Base-by-base conservation (phyloP, 192 early-diverging fungal species). In the Chytriomyces confervae region DNA sequence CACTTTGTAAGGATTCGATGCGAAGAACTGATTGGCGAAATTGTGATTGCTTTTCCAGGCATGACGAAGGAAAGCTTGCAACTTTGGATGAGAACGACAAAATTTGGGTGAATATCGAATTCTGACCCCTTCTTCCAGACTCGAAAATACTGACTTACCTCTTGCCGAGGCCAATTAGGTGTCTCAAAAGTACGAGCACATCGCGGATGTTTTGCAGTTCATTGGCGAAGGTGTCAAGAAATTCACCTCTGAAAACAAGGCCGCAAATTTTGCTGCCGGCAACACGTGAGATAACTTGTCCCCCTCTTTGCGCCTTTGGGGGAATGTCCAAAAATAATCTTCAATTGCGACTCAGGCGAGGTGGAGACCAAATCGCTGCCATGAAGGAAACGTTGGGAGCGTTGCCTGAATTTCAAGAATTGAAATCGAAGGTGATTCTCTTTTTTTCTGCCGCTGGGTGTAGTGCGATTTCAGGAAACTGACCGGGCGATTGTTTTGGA, bases 361-460 rank as follows among this genome's bases (percentile, higher is more conserved):
- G 69, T 13, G 36, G 36, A 57, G 77, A 79, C 50, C 53, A 88
- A 36, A 80, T 88, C 51, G 27, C 86, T 48, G 85, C 88, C 45
- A 86, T 96, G 88, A 94, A 95, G 74, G 93, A 93, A 51, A 88
- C 92, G 60, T 81, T 96, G 69, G 86, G 86, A 23, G 90, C 93
- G n/a, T 72, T 96, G 16, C 93, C 93, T 23, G 89, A 95, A 77
- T 96, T 88, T 77, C 91, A 92, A 76, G 91, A 93, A 57, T 86
- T 91, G 80, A 95, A 95, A 66, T 75, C 69, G 7, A 84, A 84
- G 78, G 82, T 88, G 36, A 4, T 53, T 1, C 11, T 50, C 0
- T 62, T 57, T 16, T 13, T 50, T 78, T 6, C 36, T 36, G 36
- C 36, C 36, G 0, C 29, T 36, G 16, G 8, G 5, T n/a, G 50